phyloP scores from a whole-genome alignment of 139 green algal genomes.

The Parachlorella kessleri region DNA sequence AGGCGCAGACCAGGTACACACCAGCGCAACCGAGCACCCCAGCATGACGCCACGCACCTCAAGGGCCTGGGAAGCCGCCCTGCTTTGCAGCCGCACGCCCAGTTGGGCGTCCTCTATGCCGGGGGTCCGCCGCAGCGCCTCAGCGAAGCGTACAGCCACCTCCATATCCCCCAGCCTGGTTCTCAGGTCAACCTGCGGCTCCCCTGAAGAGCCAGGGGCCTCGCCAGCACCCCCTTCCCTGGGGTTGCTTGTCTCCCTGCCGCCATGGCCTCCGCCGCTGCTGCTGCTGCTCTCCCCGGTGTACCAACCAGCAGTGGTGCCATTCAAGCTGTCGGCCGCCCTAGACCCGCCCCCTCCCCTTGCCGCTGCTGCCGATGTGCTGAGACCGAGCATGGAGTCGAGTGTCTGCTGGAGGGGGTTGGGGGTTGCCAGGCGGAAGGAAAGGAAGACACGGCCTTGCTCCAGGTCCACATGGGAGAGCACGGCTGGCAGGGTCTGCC shows the following conservation, averaged over 20 bases:
- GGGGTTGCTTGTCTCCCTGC: not conserved
- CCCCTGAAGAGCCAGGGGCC: too few species aligned
- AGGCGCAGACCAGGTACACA: not conserved
- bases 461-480: constrained; percentile 23
- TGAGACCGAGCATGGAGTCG: constrained; percentile 25
- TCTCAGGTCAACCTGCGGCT: constrained; percentile 40
- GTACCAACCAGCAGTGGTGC: not conserved
- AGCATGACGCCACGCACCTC: constrained; percentile 14
- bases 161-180: constrained; percentile 32
- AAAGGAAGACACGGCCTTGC: constrained; percentile 37
- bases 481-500: constrained; percentile 20
- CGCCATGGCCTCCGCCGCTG: not conserved
- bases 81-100: constrained; percentile 38
- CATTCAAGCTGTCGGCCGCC: too few species aligned
- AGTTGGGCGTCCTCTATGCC: constrained; percentile 1
- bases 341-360: too few species aligned
- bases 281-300: not conserved
- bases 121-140: not conserved
- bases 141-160: constrained; percentile 24
- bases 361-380: too few species aligned
- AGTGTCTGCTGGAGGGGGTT: constrained; percentile 40
- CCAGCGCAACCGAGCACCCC: not conserved
- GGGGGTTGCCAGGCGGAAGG: constrained; percentile 10
- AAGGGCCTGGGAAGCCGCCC: constrained; percentile 29
- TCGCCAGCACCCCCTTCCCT: not conserved